These are phyloP conservation scores for Alternaria brassicae DNA, from an alignment of 2,329 filamentous ascomycete genomes.

Conservation along the genomic window DNA sequence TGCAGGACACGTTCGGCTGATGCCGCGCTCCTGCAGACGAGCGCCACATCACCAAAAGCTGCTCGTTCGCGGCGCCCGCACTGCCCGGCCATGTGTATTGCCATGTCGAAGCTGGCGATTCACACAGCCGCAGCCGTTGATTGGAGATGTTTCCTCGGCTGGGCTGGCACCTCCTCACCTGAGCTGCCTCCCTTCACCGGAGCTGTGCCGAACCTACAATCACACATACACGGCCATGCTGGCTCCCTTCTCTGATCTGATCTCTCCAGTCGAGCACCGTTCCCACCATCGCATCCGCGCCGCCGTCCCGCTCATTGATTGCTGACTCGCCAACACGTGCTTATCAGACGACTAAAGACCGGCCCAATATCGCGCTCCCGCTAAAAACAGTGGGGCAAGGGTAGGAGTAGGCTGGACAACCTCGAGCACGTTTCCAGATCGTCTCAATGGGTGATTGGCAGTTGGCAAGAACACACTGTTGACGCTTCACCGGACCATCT, in stretches of 20 bases:
- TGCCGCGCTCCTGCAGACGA: slow-evolving; percentile 31
- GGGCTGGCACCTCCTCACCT: slow-evolving; percentile 34
- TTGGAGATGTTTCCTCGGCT: slow-evolving; percentile 41
- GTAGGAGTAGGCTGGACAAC: slow-evolving; percentile 20
- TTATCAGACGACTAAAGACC: slow-evolving; percentile 43
- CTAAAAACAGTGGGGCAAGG: slow-evolving; percentile 49
- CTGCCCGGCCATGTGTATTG: slow-evolving; percentile 9
- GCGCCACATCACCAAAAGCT: slow-evolving; percentile 32
- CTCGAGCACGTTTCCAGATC: slow-evolving; percentile 13
- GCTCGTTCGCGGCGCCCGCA: slow-evolving; percentile 23
- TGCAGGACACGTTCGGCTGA: slow-evolving; percentile 23
- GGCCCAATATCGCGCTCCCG: slow-evolving; percentile 44
- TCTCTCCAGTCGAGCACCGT: slow-evolving; percentile 10
- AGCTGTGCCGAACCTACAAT: slow-evolving; percentile 7
- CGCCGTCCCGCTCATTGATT: slow-evolving; percentile 23
- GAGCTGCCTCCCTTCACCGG: slow-evolving; percentile 21
- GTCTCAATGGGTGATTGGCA: slow-evolving; percentile 47
- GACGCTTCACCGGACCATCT: slow-evolving; percentile 5
- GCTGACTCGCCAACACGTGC: slow-evolving; percentile 42
- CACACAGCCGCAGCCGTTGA: slow-evolving; percentile 27
- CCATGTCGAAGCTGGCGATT: slow-evolving; percentile 28
- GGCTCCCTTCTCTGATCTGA: slow-evolving; percentile 7
- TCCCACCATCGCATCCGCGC: slow-evolving; percentile 13
- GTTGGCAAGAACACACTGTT: slow-evolving; percentile 34
- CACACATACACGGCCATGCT: slow-evolving; percentile 20